Evolutionary conservation across 2,329 filamentous ascomycete species (phyloP).

Genomic region (Diaporthe longicolla): DNA sequence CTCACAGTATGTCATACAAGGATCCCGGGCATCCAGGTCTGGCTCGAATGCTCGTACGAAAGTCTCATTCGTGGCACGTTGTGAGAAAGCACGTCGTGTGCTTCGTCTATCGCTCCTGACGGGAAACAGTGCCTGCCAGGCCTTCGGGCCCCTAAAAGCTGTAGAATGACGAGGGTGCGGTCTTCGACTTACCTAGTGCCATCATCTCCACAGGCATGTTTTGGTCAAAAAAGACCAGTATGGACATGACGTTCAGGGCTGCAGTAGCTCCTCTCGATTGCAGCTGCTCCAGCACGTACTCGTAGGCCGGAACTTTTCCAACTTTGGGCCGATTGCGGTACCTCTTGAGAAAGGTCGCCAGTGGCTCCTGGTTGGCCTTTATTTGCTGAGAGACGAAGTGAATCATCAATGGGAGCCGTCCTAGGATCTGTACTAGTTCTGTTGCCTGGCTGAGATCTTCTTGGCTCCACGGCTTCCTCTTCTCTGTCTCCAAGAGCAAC

Average conservation of each 20-base stretch:
- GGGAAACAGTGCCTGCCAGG: not conserved
- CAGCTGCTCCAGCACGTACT: conserved; percentile 64
- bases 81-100: not conserved
- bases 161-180: not conserved
- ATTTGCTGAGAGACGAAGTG: conserved; percentile 75
- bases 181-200: conserved; percentile 60
- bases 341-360: conserved; percentile 72
- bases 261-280: conserved; percentile 62
- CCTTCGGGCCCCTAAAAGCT: too few relatives aligned
- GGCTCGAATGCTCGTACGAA: not conserved
- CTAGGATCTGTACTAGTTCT: conserved; percentile 75
- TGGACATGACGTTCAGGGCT: conserved; percentile 74
- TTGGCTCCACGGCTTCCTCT: conserved; percentile 65
- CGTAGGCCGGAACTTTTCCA: conserved; percentile 62
- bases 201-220: conserved; percentile 77
- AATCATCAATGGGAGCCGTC: conserved; percentile 76
- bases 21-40: not conserved
- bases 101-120: not conserved
- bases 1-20: too few relatives aligned
- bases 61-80: not conserved
- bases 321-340: conserved; percentile 70
- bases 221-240: conserved; percentile 76
- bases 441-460: conserved; percentile 70
- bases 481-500: conserved; percentile 74
- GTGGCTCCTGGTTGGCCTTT: conserved; percentile 71